Conservation (phyloP, 345 rosid species). For the Anastatica hierochuntica region DNA sequence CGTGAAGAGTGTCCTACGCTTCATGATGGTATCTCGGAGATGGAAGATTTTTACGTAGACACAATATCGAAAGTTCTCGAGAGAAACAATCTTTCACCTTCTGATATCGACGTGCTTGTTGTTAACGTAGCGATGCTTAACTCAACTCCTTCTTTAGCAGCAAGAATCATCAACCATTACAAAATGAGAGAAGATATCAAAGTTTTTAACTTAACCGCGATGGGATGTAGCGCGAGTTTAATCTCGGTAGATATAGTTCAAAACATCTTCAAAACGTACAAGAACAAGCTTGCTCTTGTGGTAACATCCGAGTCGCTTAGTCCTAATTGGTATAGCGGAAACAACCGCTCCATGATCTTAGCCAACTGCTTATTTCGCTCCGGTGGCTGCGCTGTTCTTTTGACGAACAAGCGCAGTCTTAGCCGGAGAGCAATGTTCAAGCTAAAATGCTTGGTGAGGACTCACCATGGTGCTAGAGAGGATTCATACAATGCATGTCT, state of each 20-base stretch:
- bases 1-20: slow-evolving; percentile 49
- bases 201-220: slow-evolving; percentile 59
- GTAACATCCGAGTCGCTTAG: slow-evolving; percentile 72
- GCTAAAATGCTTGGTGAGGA: slow-evolving; percentile 62
- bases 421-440: slow-evolving; percentile 46
- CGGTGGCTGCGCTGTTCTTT: slow-evolving; percentile 69
- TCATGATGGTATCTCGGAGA: slow-evolving; percentile 55
- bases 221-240: slow-evolving; percentile 94
- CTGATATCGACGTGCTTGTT: slow-evolving; percentile 65
- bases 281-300: slow-evolving; percentile 47
- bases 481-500: slow-evolving; percentile 62
- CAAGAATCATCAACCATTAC: slow-evolving; percentile 60
- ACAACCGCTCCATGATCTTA: slow-evolving; percentile 74
- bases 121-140: slow-evolving; percentile 79
- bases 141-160: slow-evolving; percentile 47
- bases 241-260: slow-evolving; percentile 61
- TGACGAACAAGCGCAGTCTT: slow-evolving; percentile 55
- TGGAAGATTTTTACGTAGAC: slow-evolving; percentile 74
- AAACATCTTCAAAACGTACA: slow-evolving; percentile 42
- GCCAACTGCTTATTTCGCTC: slow-evolving; percentile 73
- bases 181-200: slow-evolving; percentile 68
- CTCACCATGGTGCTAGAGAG: slow-evolving; percentile 76
- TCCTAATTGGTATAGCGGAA: slow-evolving; percentile 82
- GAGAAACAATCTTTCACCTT: slow-evolving; percentile 54
- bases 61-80: slow-evolving; percentile 47